phyloP scores from a whole-genome alignment of 2,329 filamentous ascomycete species.

The Fusarium hostae region DNA sequence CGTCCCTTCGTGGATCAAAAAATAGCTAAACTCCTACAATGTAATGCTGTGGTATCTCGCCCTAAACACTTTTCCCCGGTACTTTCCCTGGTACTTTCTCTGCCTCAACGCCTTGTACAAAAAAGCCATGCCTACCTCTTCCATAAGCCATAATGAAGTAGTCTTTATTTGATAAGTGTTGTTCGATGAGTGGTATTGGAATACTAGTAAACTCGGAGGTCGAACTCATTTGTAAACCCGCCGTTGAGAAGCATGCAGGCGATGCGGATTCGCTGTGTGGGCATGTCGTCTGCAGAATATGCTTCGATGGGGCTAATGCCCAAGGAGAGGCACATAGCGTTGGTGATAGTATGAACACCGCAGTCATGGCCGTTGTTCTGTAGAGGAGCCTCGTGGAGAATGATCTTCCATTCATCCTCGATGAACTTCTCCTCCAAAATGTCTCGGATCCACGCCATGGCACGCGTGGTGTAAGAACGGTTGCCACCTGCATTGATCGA shows the following conservation, averaged over 20 bases:
- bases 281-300: conserved; percentile 66
- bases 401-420: conserved; percentile 68
- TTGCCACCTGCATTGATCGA: conserved; percentile 63
- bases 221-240: conserved; percentile 72
- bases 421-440: conserved; percentile 66
- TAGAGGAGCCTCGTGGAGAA: conserved; percentile 60
- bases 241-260: conserved; percentile 73
- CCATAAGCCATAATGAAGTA: conserved; percentile 12
- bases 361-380: conserved; percentile 80
- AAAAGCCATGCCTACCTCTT: conserved; percentile 1
- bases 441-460: conserved; percentile 65
- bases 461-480: conserved; percentile 53
- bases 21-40: conserved; percentile 33
- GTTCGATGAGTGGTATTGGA: background rate
- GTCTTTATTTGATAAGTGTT: background rate
- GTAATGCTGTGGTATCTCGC: conserved; percentile 42
- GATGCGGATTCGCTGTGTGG: conserved; percentile 68
- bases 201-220: conserved; percentile 54
- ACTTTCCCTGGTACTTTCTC: conserved; percentile 10
- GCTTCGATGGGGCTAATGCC: conserved; percentile 62
- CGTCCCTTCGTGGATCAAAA: conserved; percentile 15
- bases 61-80: conserved; percentile 29
- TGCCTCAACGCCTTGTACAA: conserved; percentile 34
- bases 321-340: conserved; percentile 71
- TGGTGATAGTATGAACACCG: conserved; percentile 80